A percentile compares a stretch with the other conserved stretches of the same genome.
These are phyloP conservation scores for Termitomyces heimii DNA, from an alignment of 768 basidiomycete species.

Conservation along the genomic window DNA sequence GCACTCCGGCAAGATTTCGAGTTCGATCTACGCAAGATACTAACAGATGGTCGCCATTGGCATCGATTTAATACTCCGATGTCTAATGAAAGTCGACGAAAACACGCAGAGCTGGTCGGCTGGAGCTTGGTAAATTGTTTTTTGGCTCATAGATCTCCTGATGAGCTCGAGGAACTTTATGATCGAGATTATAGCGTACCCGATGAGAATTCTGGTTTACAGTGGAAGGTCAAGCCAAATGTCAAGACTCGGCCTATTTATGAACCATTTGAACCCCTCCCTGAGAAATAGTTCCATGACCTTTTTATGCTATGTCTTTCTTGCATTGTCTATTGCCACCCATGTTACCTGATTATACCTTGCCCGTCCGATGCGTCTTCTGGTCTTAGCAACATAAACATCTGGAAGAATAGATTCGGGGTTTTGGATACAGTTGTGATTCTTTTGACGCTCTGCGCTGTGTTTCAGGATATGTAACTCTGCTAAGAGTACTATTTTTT, in stretches of 20 bases:
- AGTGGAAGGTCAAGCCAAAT: background rate
- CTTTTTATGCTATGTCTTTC: no score
- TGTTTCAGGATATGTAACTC: no score
- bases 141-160: background rate
- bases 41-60: background rate
- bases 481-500: no score
- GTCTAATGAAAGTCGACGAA: background rate
- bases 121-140: background rate
- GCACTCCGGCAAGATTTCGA: background rate
- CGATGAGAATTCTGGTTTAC: background rate
- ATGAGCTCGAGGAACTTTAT: background rate
- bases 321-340: no score
- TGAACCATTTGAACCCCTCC: no score
- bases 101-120: background rate
- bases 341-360: no score
- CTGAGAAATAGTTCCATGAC: no score
- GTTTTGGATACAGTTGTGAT: no score
- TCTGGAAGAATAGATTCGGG: no score
- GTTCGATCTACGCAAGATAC: background rate
- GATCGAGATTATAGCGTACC: background rate
- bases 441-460: no score
- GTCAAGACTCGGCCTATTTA: background rate
- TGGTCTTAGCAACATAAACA: no score
- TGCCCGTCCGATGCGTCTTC: no score
- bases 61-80: background rate